Evolutionary conservation across 345 rosid species (phyloP), one percentile per base, ranked within the genome.

Genomic region (Eucalyptus paniculata): DNA sequence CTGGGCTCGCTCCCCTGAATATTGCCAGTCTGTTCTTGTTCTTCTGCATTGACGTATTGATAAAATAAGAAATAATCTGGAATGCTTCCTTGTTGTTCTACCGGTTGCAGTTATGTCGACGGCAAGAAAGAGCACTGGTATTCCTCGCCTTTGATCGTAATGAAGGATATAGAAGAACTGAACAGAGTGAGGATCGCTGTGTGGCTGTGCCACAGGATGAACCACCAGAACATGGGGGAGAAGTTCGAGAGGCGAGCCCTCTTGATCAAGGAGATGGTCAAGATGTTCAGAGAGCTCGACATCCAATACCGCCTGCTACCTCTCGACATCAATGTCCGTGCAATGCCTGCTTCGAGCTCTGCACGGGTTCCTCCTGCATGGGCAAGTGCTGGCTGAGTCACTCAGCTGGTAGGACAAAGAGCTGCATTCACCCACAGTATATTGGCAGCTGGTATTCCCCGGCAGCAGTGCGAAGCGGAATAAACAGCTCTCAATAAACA

Each of bases 91-190:
- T 26, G 23, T 24, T 89, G 69, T 62, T 50, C 87, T 34, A 67
- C 69, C 80, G 12, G 87, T 87, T 87, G 90, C 92, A 95, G 97
- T 90, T 95, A 92, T 87, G 86, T 96, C 1, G 98, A 97, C 60
- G 89, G 91, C 92, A 95, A 93, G 95, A 95, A 94, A 87, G 99
- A 96, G 87, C 96, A 95, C 86, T 96, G 99, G 99, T 93, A 91
- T 85, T 91, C 96, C 13, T 89, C 90, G 5, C 98, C 99, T 4
- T 86, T 92, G 94, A 89, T 96, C 24, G 87, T 96, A 56, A 56
- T 56, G 62, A 56, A 56, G 14, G 62, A 56, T 56, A 56, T 56
- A 56, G 62, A 56, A 56, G 62, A 56, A 26, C 62, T 56, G 30
- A 56, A 56, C 30, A 56, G 2, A 26, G 62, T 56, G 62, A 56